These are phyloP conservation scores for Mallotus nudiflorus DNA, from an alignment of 345 rosid genomes.

Conservation along the genomic window DNA sequence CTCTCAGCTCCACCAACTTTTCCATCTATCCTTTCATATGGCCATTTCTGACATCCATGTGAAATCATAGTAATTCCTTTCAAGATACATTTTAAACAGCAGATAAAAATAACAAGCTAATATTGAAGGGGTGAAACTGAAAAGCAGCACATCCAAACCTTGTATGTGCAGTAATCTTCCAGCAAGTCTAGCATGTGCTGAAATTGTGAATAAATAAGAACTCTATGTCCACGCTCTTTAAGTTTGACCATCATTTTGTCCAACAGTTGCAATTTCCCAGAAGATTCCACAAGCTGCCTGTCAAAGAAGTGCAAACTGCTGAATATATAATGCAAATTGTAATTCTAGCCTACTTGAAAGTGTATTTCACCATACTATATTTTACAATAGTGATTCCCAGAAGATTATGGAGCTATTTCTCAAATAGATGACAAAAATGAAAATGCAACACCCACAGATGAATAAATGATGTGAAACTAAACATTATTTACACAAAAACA, in stretches of 20 bases:
- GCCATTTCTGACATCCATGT: slow-evolving; percentile 64
- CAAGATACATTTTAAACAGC: background rate
- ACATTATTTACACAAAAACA: background rate
- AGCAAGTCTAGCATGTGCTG: slow-evolving; percentile 97
- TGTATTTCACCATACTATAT: too few species aligned
- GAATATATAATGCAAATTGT: background rate
- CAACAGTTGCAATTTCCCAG: slow-evolving; percentile 88
- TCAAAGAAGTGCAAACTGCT: slow-evolving; percentile 10
- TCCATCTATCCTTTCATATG: slow-evolving; percentile 94
- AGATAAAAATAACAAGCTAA: slow-evolving; percentile 14
- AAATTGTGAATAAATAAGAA: slow-evolving; percentile 95
- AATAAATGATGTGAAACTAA: background rate
- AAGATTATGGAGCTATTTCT: background rate
- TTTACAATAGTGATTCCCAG: background rate
- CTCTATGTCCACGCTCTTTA: slow-evolving; percentile 96
- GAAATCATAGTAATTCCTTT: background rate
- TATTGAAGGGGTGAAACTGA: slow-evolving; percentile 6
- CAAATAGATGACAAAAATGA: slow-evolving; percentile 8
- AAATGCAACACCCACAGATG: background rate
- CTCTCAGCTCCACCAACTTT: slow-evolving; percentile 99
- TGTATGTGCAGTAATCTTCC: slow-evolving; percentile 86
- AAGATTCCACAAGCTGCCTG: slow-evolving; percentile 84
- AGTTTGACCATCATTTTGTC: slow-evolving; percentile 98
- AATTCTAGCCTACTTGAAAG: background rate
- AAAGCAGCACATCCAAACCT: slow-evolving; percentile 42